A percentile compares a stretch with the other conserved stretches of the same genome.
Conservation (phyloP, 2,329 filamentous ascomycete genomes). For the Sphaerulina vaccinii region DNA sequence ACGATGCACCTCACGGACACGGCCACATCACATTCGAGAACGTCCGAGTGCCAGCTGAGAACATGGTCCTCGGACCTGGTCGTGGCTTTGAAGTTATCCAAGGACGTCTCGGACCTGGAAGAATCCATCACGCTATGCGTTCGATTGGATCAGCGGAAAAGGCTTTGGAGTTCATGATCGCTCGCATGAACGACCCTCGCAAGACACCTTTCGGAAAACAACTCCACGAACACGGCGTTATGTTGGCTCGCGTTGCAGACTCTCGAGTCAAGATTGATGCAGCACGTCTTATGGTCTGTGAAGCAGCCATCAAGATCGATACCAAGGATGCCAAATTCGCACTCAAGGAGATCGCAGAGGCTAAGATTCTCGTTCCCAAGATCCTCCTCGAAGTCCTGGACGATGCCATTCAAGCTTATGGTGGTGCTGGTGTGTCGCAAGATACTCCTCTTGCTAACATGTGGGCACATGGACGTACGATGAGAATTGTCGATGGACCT, state of each 20-base stretch:
- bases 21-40: conserved; percentile 87
- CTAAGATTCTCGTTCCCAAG: conserved; percentile 86
- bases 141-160: conserved; percentile 86
- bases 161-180: conserved; percentile 91
- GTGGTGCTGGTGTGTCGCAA: conserved; percentile 85
- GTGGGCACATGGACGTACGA: conserved; percentile 36
- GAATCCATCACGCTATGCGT: conserved; percentile 98
- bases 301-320: conserved; percentile 95
- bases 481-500: conserved; percentile 66
- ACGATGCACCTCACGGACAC: conserved; percentile 96
- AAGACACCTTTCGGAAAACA: conserved; percentile 92
- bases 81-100: conserved; percentile 98
- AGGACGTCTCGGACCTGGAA: conserved; percentile 88
- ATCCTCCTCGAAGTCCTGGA: conserved; percentile 86
- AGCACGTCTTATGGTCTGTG: conserved; percentile 83
- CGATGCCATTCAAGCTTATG: conserved; percentile 80
- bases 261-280: conserved; percentile 93
- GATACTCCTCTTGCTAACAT: conserved; percentile 80
- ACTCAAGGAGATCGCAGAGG: conserved; percentile 89
- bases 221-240: conserved; percentile 85
- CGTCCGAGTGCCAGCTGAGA: conserved; percentile 79
- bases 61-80: conserved; percentile 89
- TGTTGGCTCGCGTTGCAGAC: conserved; percentile 90
- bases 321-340: conserved; percentile 82
- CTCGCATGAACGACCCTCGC: conserved; percentile 84